Base-by-base conservation (phyloP, 495 filamentous ascomycete species). In the Bathelium albidoporum region DNA sequence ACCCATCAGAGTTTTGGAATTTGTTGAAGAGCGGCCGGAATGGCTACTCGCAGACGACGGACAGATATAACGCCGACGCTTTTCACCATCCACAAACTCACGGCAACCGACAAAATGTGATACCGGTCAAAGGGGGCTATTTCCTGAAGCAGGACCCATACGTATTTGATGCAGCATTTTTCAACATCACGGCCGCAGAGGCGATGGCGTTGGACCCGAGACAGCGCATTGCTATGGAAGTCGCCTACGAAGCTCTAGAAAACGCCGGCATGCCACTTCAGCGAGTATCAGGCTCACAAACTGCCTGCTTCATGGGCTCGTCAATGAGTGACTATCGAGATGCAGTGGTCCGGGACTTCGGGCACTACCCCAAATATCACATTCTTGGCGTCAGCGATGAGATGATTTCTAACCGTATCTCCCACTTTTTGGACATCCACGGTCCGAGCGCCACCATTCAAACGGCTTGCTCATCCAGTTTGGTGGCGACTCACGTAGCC, bases 331-430 rank as follows among this genome's bases (percentile, higher is more conserved):
- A 39, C 34, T 39, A 39, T 39, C 34, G 34, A 5, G 34, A 39
- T 14, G 14, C 14, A 14, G 14, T 39, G 5, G 5, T 5, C 34
- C 34, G 34, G 39, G 64, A 65, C 32, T 18, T 60, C 7, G 55
- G 29, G 24, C 7, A 28, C n/a, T 26, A 7, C n/a, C 39, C 32
- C 10, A n/a, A 53, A 31, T 60, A 60, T 39, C 18, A 12, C 2
- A 34, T 53, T 9, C 60, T 55, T 1, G 62, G 62, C 7, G 20
- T 28, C 2, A n/a, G 31, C 31, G 73, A 69, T 39, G 70, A 64
- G 1, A 79, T 83, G 36, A 65, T 81, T 34, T 74, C 81, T 9
- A 83, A 82, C 64, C 76, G 81, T 0, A 69, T 84, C 4, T 78
- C 78, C 9, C 77, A 74, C 28, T 80, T 79, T 65, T 81, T 73